Conservation (phyloP, 306 rosid genomes). For the Cajanus cajan region DNA sequence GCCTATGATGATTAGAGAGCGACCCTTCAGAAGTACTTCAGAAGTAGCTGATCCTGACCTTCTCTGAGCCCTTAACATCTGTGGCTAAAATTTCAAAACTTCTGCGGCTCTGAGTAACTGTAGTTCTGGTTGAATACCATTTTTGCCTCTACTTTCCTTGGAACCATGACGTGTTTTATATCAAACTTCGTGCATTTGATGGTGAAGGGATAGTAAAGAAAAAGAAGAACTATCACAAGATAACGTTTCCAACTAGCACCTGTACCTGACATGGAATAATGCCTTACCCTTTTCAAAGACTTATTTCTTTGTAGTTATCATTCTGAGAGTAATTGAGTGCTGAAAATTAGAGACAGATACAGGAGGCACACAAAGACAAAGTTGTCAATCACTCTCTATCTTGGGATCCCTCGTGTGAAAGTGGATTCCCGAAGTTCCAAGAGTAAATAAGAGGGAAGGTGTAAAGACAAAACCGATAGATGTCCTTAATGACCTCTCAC, state of each 20-base stretch:
- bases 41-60: conserved; percentile 41
- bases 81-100: conserved; percentile 58
- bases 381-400: conserved; percentile 26
- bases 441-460: neutral
- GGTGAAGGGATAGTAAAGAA: conserved; percentile 41
- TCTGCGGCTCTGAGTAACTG: conserved; percentile 39
- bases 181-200: conserved; percentile 29
- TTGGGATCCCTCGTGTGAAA: conserved; percentile 32
- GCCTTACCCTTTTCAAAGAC: conserved; percentile 36
- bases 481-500: conserved; percentile 21
- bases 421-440: conserved; percentile 16
- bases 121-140: conserved; percentile 44
- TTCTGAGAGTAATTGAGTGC: conserved; percentile 35
- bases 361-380: conserved; percentile 37
- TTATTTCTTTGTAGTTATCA: conserved; percentile 31
- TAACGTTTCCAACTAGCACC: conserved; percentile 50
- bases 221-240: conserved; percentile 38
- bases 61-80: conserved; percentile 46
- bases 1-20: conserved; percentile 46
- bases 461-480: conserved; percentile 12
- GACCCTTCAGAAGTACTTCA: conserved; percentile 46
- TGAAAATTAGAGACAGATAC: conserved; percentile 25
- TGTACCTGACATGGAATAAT: conserved; percentile 51
- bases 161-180: conserved; percentile 35
- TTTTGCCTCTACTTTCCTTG: conserved; percentile 29